These are phyloP conservation scores for Diatrype stigma DNA, from an alignment of 2,329 filamentous ascomycete genomes.

Conservation along the genomic window DNA sequence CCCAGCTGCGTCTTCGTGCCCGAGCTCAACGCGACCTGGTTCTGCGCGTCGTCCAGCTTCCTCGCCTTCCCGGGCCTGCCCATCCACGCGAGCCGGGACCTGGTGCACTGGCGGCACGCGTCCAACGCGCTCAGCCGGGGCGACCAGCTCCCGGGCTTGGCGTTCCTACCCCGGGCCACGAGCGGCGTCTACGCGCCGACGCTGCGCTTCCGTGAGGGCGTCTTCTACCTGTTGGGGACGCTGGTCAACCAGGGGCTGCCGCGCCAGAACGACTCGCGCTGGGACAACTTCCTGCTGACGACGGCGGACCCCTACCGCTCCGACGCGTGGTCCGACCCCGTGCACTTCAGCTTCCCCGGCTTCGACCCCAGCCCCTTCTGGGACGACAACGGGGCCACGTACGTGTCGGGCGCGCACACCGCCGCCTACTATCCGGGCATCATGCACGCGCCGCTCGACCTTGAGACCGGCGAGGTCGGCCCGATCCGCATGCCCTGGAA, in stretches of 20 bases:
- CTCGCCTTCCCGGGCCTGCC: constrained; percentile 41
- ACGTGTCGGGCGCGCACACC: neutral
- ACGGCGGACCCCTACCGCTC: constrained; percentile 20
- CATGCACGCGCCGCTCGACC: constrained; percentile 1
- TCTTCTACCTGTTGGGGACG: constrained; percentile 30
- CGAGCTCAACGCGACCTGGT: constrained; percentile 35
- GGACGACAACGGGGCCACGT: constrained; percentile 15
- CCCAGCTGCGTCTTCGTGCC: constrained; percentile 37
- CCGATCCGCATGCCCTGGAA: constrained; percentile 33
- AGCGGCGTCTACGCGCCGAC: constrained; percentile 32
- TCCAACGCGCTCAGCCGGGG: constrained; percentile 32
- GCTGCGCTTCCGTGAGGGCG: constrained; percentile 25
- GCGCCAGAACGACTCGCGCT: constrained; percentile 15
- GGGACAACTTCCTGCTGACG: constrained; percentile 25
- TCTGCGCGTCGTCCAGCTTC: constrained; percentile 40
- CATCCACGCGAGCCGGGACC: constrained; percentile 40
- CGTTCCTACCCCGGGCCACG: constrained; percentile 2
- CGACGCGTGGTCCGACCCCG: constrained; percentile 27
- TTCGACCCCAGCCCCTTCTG: constrained; percentile 30
- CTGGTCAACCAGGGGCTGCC: constrained; percentile 19
- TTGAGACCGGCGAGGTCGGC: constrained; percentile 1
- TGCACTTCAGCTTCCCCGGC: constrained; percentile 21
- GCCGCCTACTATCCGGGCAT: neutral
- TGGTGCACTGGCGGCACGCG: constrained; percentile 35
- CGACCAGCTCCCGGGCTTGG: constrained; percentile 30